Base-by-base conservation (phyloP, 495 filamentous ascomycete species). In the Penicillium subrubescens region DNA sequence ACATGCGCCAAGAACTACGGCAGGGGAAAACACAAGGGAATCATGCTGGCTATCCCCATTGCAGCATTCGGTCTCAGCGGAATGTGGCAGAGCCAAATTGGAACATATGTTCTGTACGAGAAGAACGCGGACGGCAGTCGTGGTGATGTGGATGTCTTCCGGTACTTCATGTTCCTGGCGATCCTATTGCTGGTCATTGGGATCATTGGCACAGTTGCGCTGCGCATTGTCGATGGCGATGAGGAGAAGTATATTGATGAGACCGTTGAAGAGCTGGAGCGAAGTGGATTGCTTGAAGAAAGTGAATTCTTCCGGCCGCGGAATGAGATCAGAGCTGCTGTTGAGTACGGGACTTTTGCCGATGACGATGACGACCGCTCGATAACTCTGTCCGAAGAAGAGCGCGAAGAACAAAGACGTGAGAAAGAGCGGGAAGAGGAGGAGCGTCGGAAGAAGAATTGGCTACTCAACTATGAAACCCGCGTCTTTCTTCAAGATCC, bases 1-100 rank as follows among this genome's bases (percentile, higher is more conserved):
- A 97, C 94, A 2, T 97, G 93, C 63, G 95, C 94, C 27, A 99
- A 99, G 86, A 98, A 97, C 76, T 97, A 98, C 74, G 92, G 94
- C 21, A 82, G 89, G 43, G 92, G 93, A 4, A 93, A 89, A 71
- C 87, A 96, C 68, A 90, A 93, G 72, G 94, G 95, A 0, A 75
- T 99, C 60, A 93, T 96, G 70, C 80, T 99, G 58, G 94, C 94
- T 25, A 76, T 92, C 57, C 95, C 95, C 8, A 97, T 99, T 79
- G 92, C 95, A 0, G 87, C 90, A 3, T 96, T 97, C 73, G 95
- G 95, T 12, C 77, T 99, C 53, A 96, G 94, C 68, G 91, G 92
- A 6, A 92, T 99, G 91, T 96, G 94, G 90, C 84, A 92, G 79
- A 95, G 92, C 67, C 95, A 99, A 79, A 73, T 96, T 41, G 94